Base-by-base conservation (phyloP, 1,284 basidiomycete genomes). In the Apiotrichum porosum region DNA sequence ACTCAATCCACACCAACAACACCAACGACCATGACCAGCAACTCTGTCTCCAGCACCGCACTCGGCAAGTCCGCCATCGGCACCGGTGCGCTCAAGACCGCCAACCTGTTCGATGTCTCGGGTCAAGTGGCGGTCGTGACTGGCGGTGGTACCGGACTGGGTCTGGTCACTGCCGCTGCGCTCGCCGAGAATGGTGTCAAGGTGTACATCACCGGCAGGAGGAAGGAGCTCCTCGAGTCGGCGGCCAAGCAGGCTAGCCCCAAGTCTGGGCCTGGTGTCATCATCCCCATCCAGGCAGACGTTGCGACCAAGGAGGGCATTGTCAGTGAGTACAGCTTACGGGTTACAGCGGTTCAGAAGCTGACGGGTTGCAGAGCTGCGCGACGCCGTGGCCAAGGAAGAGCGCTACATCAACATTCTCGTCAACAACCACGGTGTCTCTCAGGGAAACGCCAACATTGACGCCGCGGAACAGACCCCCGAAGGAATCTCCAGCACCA, bases 131-230 rank as follows among this genome's bases (percentile, higher is more conserved):
- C 54, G 24, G 34, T 51, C 33, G 60, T 66, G 8, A 63, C 66
- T 4, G 66, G 64, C 34, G 65, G 65, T 28, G 66, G 65, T 15
- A 66, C 63, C 2, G 66, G 66, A 23, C 52, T 66, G 9, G 63
- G 65, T 13, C 32, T 51, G 58, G 62, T 64, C 13, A 65, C 68
- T 17, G 63, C 69, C 6, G 58, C 60, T 15, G 65, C 69, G 0
- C 67, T 70, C 30, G 66, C 63, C 4, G 57, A 61, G 48, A 74
- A 74, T 51, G 73, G 73, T n/a, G 68, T 69, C 14, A 65, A 61
- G 40, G 73, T 74, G n/a, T 71, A 68, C 54, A 73, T 73, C 57
- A 68, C 66, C 14, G 71, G 71, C 9, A 55, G 73, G 22, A 55
- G 73, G 12, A 45, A 52, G 15, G 71, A 73, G 12, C 58, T 66